A percentile compares a stretch with the other conserved stretches of the same genome.
Conservation (phyloP, 306 rosid genomes). For the Myrica gale region DNA sequence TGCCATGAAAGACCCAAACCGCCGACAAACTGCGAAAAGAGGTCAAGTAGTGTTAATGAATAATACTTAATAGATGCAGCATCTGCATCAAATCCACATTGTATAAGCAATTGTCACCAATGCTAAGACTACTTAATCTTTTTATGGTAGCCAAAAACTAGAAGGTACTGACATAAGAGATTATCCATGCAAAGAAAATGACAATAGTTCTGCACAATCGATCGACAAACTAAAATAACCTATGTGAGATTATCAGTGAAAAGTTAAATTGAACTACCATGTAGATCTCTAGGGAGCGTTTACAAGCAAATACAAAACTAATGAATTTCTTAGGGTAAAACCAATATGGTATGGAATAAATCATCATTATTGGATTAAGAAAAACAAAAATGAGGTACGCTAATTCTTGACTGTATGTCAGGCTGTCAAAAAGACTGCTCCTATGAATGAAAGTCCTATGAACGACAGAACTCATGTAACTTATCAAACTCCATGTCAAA, state of each 20-base stretch:
- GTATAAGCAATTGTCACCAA: not conserved
- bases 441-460: not conserved
- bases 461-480: not conserved
- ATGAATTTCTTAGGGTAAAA: not conserved
- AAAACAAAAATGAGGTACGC: not conserved
- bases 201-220: not conserved
- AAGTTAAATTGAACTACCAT: not conserved
- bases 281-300: not conserved
- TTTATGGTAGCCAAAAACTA: not conserved
- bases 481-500: not conserved
- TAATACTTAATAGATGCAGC: conserved; percentile 8
- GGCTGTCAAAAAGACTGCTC: not conserved
- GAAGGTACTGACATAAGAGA: not conserved
- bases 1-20: conserved; percentile 98
- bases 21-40: conserved; percentile 74
- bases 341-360: not conserved
- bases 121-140: not conserved
- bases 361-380: not conserved
- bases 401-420: not conserved
- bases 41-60: conserved; percentile 21
- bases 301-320: not conserved
- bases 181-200: not conserved
- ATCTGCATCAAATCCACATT: not conserved
- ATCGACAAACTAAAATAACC: not conserved
- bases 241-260: not conserved